Conservation (phyloP, 345 rosid species). For the Tarenaya hassleriana region DNA sequence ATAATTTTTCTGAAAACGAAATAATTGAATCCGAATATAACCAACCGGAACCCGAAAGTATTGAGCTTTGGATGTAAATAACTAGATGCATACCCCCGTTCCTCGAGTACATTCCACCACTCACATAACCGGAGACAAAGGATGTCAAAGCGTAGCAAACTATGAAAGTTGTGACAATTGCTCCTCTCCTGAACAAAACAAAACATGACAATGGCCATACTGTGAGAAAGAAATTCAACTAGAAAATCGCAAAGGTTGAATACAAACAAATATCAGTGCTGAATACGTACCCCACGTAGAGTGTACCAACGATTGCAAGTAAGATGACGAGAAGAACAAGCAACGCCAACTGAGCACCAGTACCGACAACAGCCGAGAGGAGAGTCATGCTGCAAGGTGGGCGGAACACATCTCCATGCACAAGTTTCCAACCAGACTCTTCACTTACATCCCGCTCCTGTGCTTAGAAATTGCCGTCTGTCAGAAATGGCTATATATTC, state of each 20-base stretch:
- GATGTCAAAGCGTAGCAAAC: constrained; percentile 95
- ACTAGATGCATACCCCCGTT: constrained; percentile 51
- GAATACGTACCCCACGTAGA: constrained; percentile 79
- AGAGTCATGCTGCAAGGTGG: constrained; percentile 60
- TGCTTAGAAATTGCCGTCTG: constrained; percentile 8
- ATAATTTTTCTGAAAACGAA: too few species aligned
- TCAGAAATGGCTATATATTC: constrained; percentile 14
- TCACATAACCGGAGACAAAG: constrained; percentile 87
- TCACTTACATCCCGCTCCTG: constrained; percentile 98
- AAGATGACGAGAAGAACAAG: constrained; percentile 92
- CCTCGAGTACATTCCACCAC: constrained; percentile 96
- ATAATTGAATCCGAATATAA: too few species aligned
- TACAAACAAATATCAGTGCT: background rate
- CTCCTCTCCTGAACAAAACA: constrained; percentile 26
- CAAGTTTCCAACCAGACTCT: constrained; percentile 98
- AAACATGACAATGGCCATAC: constrained; percentile 4
- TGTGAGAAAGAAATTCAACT: constrained; percentile 4
- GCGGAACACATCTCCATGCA: constrained; percentile 96
- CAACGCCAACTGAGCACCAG: constrained; percentile 89
- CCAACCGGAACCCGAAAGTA: background rate
- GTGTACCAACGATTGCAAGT: constrained; percentile 83
- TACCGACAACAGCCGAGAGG: constrained; percentile 91
- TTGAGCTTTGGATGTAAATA: background rate
- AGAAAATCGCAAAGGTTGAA: background rate
- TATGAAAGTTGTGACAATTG: constrained; percentile 52